Evolutionary conservation across 371 early-diverging fungal species (phyloP), one percentile per base, ranked within the genome.

Genomic region (Apophysomyces variabilis): DNA sequence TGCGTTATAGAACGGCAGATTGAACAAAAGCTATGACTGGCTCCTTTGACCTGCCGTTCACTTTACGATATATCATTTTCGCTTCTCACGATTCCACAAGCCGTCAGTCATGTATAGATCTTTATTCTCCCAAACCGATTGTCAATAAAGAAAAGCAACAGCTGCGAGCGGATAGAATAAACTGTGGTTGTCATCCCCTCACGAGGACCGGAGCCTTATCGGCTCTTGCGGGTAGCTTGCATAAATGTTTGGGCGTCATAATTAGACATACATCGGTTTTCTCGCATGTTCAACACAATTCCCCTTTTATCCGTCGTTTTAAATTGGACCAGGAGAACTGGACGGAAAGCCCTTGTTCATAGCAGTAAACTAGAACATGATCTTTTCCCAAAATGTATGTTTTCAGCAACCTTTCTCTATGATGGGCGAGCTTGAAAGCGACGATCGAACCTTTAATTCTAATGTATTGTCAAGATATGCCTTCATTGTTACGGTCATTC

Each of bases 361-460:
- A 45, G 0, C 62, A 61, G 36, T 50, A 32, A 45, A 61, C n/a
- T 37, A 36, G 35, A 61, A 46, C 47, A 36, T 43, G 16, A 61
- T 68, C 60, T 62, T 1, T 66, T 12, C 72, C 75, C 11, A 26
- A 26, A 3, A 26, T 26, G 32, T 56, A 62, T 39, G 65, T 50
- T 21, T 50, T 9, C 11, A 50, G 9, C 54, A 21, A 5, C 5
- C 21, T 50, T 21, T 50, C 21, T 21, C 21, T 50, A 8, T 21
- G 21, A 50, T 50, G 21, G 54, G 6, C 3, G 21, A 21, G 54
- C 9, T 26, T 7, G 7, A 50, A 21, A 18, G 54, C 4, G 8
- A 50, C 21, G 11, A 6, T 8, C 21, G 21, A 50, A 0, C 18
- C 32, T 26, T 26, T 26, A 26, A 50, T 21, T 21, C 21, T 21